A percentile compares a stretch with the other conserved stretches of the same genome.
Evolutionary conservation across 345 rosid species (phyloP).

Genomic region (Clarkia xantiana): DNA sequence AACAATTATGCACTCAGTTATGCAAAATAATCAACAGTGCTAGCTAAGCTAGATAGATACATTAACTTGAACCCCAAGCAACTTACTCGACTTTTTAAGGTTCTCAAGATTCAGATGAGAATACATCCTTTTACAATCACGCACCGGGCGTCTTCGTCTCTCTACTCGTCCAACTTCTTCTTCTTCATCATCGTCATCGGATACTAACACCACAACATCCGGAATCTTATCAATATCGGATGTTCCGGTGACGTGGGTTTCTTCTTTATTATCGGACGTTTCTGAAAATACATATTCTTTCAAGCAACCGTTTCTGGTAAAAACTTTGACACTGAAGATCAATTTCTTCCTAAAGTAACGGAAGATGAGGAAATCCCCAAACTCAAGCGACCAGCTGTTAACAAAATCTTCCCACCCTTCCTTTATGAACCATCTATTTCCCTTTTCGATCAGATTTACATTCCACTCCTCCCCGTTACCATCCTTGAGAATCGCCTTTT

Average conservation of each 20-base stretch:
- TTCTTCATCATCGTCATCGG: not conserved
- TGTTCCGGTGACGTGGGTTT: no score
- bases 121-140: conserved; percentile 9
- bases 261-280: no score
- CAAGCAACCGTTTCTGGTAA: conserved; percentile 8
- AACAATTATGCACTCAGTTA: no score
- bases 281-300: not conserved
- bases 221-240: not conserved
- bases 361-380: conserved; percentile 9
- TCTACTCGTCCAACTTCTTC: not conserved
- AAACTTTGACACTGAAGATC: conserved; percentile 5
- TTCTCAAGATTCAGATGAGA: not conserved
- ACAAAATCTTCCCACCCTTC: conserved; percentile 9
- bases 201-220: not conserved
- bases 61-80: no score
- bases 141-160: not conserved
- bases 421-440: conserved; percentile 3
- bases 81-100: conserved; percentile 1
- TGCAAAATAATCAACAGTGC: no score
- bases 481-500: conserved; percentile 3
- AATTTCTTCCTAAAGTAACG: not conserved
- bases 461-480: conserved; percentile 6
- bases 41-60: no score
- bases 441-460: not conserved
- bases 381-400: not conserved